A percentile compares a stretch with the other conserved stretches of the same genome.
Evolutionary conservation across 371 early-diverging fungal genomes (phyloP).

Genomic region (Mortierella sp.): DNA sequence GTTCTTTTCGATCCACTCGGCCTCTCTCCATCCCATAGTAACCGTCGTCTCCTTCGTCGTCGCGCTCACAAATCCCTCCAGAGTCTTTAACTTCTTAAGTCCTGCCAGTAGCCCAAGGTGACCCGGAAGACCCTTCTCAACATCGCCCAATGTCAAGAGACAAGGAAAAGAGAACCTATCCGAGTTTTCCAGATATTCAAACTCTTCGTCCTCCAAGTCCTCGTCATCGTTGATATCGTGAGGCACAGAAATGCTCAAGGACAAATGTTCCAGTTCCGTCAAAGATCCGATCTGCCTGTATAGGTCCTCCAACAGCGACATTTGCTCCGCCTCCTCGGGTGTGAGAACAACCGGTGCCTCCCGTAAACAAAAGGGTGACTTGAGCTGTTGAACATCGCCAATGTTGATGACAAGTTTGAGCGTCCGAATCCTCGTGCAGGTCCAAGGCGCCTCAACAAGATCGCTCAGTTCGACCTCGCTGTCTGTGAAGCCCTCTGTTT

Average conservation of each 20-base stretch:
- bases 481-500: background rate
- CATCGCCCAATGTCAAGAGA: background rate
- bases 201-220: background rate
- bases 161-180: background rate
- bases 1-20: background rate
- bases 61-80: background rate
- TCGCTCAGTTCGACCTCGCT: background rate
- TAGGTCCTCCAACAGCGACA: background rate
- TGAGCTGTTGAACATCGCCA: background rate
- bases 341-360: background rate
- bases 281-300: background rate
- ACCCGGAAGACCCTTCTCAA: background rate
- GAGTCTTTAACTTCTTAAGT: background rate
- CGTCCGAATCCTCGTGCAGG: background rate
- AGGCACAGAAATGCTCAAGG: background rate
- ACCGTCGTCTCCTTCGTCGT: background rate
- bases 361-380: background rate
- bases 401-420: background rate
- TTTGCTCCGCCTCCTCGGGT: background rate
- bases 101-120: background rate
- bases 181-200: background rate
- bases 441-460: background rate
- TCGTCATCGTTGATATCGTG: too few species aligned
- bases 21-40: background rate
- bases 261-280: background rate